These are phyloP conservation scores for Clavispora santaluciae DNA, from an alignment of 805 yeast species.

Conservation along the genomic window DNA sequence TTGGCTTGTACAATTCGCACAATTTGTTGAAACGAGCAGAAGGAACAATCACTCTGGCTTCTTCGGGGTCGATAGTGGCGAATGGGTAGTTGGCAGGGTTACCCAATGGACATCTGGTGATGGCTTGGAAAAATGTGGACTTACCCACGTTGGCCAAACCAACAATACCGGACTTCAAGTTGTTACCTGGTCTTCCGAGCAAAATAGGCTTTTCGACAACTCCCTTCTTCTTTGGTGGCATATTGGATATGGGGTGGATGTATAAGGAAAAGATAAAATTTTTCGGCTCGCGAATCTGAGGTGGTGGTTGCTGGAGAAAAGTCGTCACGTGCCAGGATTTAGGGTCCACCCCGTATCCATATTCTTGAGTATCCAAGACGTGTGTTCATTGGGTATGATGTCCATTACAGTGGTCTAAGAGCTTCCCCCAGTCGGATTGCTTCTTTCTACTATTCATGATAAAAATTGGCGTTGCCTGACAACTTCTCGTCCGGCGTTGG, in stretches of 20 bases:
- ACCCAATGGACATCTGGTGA: constrained; percentile 19
- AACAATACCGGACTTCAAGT: constrained; percentile 39
- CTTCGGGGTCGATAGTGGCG: constrained; percentile 74
- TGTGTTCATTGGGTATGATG: too few relatives aligned
- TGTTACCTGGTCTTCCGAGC: constrained; percentile 43
- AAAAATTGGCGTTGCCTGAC: too few relatives aligned
- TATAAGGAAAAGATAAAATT: constrained; percentile 7
- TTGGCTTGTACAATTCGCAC: constrained; percentile 42
- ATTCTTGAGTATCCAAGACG: too few relatives aligned
- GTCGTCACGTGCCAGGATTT: neutral
- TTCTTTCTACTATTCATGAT: too few relatives aligned
- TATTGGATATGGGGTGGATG: constrained; percentile 16
- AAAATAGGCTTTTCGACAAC: constrained; percentile 64
- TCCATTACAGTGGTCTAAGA: too few relatives aligned
- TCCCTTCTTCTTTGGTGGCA: constrained; percentile 75
- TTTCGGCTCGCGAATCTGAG: constrained; percentile 10
- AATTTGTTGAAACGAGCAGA: constrained; percentile 21
- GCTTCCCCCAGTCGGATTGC: too few relatives aligned
- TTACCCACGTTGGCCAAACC: constrained; percentile 27
- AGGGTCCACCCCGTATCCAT: neutral
- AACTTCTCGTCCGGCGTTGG: too few relatives aligned
- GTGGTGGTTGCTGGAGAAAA: neutral
- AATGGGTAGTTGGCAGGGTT: constrained; percentile 53
- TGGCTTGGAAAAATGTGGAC: constrained; percentile 21
- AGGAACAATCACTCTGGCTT: constrained; percentile 31